phyloP scores from a whole-genome alignment of 345 rosid species.

The Eucalyptus globulus region DNA sequence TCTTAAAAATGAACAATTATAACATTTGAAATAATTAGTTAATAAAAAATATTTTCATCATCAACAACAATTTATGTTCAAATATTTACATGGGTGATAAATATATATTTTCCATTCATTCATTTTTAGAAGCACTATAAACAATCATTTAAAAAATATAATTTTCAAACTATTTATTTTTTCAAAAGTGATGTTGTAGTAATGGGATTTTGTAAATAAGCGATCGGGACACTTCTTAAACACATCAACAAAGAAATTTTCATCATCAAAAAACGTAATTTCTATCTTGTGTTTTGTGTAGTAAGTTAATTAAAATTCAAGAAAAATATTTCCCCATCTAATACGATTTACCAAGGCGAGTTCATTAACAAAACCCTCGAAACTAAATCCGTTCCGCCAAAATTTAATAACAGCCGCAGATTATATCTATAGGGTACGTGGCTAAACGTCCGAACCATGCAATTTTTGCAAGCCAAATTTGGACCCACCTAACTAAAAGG shows the following conservation, averaged over 20 bases:
- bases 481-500: not conserved
- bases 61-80: no score
- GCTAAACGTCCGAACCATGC: not conserved
- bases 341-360: not conserved
- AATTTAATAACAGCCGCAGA: not conserved
- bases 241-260: no score
- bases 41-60: no score
- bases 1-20: fast-evolving
- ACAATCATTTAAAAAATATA: not conserved
- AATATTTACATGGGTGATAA: not conserved
- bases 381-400: not conserved
- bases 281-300: not conserved
- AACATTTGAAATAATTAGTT: fast-evolving
- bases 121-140: fast-evolving
- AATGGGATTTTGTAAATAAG: no score
- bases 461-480: not conserved
- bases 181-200: no score
- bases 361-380: not conserved
- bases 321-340: no score
- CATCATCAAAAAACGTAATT: fast-evolving
- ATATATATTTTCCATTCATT: not conserved
- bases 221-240: not conserved
- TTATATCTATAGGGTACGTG: not conserved
- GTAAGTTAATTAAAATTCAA: no score
- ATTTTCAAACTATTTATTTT: no score